These are phyloP conservation scores for Quercus engelmannii DNA, from an alignment of 306 rosid genomes.

Conservation along the genomic window DNA sequence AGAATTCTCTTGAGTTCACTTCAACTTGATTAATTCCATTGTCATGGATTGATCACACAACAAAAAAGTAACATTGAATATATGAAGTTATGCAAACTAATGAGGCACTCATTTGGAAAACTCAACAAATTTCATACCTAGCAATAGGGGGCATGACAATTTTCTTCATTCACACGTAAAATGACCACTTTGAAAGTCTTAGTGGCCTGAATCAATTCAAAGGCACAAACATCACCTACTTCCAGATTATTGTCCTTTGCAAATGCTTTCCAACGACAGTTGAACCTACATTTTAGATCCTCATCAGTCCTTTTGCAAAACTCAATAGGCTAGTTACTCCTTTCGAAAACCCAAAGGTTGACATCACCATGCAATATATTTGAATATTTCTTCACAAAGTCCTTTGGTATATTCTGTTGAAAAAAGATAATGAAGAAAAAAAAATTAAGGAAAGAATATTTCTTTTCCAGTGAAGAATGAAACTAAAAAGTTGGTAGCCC, in stretches of 20 bases:
- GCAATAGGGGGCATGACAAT: neutral
- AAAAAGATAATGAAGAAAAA: neutral
- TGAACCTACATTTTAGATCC: neutral
- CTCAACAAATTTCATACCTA: neutral
- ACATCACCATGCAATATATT: neutral
- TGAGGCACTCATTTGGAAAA: neutral
- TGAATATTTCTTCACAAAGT: neutral
- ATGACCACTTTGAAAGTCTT: neutral
- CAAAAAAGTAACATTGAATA: neutral
- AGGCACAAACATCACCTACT: neutral
- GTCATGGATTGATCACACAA: too few species aligned
- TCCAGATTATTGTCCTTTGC: neutral
- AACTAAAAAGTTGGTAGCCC: neutral
- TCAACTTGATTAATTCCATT: too few species aligned
- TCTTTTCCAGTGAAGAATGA: neutral
- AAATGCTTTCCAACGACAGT: conserved; percentile 1
- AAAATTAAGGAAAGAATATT: neutral
- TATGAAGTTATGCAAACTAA: neutral
- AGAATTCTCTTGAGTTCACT: too few species aligned
- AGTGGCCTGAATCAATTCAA: neutral
- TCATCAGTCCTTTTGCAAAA: neutral
- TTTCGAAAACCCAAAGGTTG: neutral
- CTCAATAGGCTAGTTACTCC: neutral
- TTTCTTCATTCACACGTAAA: neutral
- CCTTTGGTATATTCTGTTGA: neutral